Base-by-base conservation (phyloP, 2,329 filamentous ascomycete species). In the Aspergillaceae sp. region DNA sequence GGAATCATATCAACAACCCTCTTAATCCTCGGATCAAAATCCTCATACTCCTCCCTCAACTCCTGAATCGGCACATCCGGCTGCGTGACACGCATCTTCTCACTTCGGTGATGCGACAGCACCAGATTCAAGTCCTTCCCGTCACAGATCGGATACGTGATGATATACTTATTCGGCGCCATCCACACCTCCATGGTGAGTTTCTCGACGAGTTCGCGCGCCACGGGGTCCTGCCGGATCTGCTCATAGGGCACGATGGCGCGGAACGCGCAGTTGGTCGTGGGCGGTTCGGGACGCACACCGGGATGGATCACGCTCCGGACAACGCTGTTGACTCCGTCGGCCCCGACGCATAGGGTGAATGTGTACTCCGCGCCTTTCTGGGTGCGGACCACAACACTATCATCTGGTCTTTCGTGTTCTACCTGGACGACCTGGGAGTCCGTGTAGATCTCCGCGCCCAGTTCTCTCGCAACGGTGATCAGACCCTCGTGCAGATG, bases 101-200 rank as follows among this genome's bases (percentile, higher is more conserved):
- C n/a, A 6, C 11, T 5, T 5, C 36, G 19, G 27, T 38, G 58
- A 49, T 74, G 70, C 4, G 68, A 72, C 0, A 74, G 55, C 0
- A 74, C 71, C 66, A 74, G 68, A 49, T 74, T 74, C 56, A 73
- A 74, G 0, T 67, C 60, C 40, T 67, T 62, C 2, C 69, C 69
- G 1, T 56, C 58, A 1, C 68, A 61, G 7, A 75, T 75, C 0
- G 70, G 51, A 36, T 58, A 58, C 8, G 56, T 67, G 69, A 75
- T 74, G 8, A 71, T 69, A 47, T 74, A 71, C 65, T 57, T 59
- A 74, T 61, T 56, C 41, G 5, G 47, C 52, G 4, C 49, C 46
- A 29, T 56, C 72, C 72, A 75, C 9, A 72, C 69, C 45, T 74
- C 70, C 53, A 74, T 72, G 6, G 68, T 70, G 4, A 61, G 57